Percentiles rank a stretch among this genome's conserved stretches.
phyloP scores from a whole-genome alignment of 2,329 filamentous ascomycete species.

The Microcera coccophila region DNA sequence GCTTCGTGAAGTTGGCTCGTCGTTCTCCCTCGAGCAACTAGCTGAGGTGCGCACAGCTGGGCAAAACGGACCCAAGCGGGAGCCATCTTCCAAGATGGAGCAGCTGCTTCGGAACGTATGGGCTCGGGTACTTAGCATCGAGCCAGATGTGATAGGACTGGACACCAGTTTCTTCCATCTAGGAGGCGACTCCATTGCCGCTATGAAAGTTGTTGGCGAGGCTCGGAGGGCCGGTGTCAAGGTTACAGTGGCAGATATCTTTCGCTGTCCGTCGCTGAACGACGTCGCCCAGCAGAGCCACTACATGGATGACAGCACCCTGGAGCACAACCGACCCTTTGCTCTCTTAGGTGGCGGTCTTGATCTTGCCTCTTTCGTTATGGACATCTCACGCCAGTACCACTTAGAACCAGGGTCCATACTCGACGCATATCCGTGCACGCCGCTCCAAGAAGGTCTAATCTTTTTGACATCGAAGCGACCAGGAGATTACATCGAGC shows the following conservation, averaged over 20 bases:
- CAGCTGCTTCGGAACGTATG: conserved; percentile 35
- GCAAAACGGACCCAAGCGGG: background rate
- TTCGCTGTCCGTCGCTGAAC: conserved; percentile 4
- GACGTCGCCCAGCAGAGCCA: background rate
- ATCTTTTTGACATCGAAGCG: too few relatives aligned
- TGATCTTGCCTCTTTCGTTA: conserved; percentile 1
- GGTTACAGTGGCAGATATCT: conserved; percentile 8
- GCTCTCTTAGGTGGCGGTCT: conserved; percentile 13
- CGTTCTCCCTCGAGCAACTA: background rate
- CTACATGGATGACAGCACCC: conserved; percentile 1
- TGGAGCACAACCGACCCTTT: conserved; percentile 1
- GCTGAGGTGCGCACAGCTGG: background rate
- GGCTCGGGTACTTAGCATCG: conserved; percentile 39
- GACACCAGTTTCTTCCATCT: conserved; percentile 10
- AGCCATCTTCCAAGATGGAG: background rate
- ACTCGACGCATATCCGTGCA: conserved; percentile 38
- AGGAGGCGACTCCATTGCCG: conserved; percentile 48
- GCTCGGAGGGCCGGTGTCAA: conserved; percentile 1
- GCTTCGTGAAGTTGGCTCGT: conserved; percentile 2
- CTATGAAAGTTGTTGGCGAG: conserved; percentile 5
- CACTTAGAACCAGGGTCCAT: background rate
- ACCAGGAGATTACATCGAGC: too few relatives aligned
- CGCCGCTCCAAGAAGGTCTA: too few relatives aligned
- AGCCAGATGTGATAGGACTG: conserved; percentile 26
- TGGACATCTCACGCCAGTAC: conserved; percentile 3